These are phyloP conservation scores for Betula pendula DNA, from an alignment of 306 rosid species.

Conservation along the genomic window DNA sequence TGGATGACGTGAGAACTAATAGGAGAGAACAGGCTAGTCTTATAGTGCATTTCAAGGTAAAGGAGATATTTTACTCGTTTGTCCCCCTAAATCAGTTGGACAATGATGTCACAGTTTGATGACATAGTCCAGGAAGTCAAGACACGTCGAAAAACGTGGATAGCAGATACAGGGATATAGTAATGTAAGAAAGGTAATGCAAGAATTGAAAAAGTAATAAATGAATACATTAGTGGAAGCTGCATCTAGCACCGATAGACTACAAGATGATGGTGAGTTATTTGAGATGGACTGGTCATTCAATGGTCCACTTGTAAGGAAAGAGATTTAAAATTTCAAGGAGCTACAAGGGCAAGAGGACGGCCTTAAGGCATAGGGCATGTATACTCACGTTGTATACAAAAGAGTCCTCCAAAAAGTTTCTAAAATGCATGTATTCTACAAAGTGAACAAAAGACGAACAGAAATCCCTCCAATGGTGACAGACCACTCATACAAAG, in stretches of 20 bases:
- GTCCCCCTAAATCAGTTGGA: not conserved
- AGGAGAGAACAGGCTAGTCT: not conserved
- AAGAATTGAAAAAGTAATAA: too few species aligned
- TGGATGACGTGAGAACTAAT: not conserved
- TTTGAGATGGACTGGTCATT: not conserved
- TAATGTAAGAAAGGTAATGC: too few species aligned
- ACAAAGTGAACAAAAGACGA: too few species aligned
- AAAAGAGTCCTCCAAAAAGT: too few species aligned
- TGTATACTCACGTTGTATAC: too few species aligned
- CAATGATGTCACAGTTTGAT: not conserved
- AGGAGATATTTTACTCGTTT: not conserved
- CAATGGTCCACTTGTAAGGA: not conserved
- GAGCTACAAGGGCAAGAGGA: not conserved
- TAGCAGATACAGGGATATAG: not conserved
- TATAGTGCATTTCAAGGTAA: not conserved
- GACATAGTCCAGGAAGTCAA: not conserved
- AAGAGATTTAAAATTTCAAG: not conserved
- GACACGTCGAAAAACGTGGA: not conserved
- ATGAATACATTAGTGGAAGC: not conserved
- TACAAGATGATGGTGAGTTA: not conserved
- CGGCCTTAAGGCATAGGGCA: not conserved
- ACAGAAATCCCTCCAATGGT: too few species aligned
- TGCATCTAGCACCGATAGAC: not conserved
- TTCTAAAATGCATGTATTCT: too few species aligned
- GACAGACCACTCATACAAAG: too few species aligned